Evolutionary conservation across 352 stramenopile genomes (phyloP).

Genomic region (Phytophthora sansomeana): DNA sequence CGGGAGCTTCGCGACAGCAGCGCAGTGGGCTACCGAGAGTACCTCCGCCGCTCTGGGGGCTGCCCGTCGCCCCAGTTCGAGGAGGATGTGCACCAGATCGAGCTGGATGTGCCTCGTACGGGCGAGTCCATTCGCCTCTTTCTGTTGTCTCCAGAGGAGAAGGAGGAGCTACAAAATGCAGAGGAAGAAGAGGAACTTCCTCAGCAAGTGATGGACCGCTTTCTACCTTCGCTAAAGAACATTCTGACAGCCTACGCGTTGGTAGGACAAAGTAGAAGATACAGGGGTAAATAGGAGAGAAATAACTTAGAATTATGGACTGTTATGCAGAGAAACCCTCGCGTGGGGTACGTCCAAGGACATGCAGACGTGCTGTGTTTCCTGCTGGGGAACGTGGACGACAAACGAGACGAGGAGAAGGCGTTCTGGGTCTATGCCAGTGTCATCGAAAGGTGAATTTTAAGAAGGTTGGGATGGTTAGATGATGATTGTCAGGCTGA

Average conservation of each 20-base stretch:
- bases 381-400: slow-evolving; percentile 58
- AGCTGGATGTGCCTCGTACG: slow-evolving; percentile 72
- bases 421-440: slow-evolving; percentile 81
- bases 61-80: slow-evolving; percentile 43
- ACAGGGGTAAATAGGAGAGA: background rate
- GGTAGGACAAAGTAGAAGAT: slow-evolving; percentile 35
- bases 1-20: slow-evolving; percentile 43
- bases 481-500: background rate
- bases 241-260: slow-evolving; percentile 71
- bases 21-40: slow-evolving; percentile 51
- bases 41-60: slow-evolving; percentile 39
- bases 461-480: background rate
- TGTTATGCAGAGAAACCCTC: slow-evolving; percentile 55
- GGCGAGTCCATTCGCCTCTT: slow-evolving; percentile 63
- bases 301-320: background rate
- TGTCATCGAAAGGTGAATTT: slow-evolving; percentile 61
- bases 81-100: slow-evolving; percentile 74
- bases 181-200: slow-evolving; percentile 33
- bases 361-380: slow-evolving; percentile 81
- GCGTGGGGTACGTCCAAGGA: slow-evolving; percentile 81
- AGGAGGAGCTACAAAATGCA: background rate
- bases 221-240: slow-evolving; percentile 52
- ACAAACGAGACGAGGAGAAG: slow-evolving; percentile 52
- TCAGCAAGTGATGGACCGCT: slow-evolving; percentile 31
- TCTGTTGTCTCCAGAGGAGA: slow-evolving; percentile 40